A percentile compares a stretch with the other conserved stretches of the same genome.
Evolutionary conservation across 2,329 filamentous ascomycete genomes (phyloP).

Genomic region (Ceratocystis cacaofunesta): DNA sequence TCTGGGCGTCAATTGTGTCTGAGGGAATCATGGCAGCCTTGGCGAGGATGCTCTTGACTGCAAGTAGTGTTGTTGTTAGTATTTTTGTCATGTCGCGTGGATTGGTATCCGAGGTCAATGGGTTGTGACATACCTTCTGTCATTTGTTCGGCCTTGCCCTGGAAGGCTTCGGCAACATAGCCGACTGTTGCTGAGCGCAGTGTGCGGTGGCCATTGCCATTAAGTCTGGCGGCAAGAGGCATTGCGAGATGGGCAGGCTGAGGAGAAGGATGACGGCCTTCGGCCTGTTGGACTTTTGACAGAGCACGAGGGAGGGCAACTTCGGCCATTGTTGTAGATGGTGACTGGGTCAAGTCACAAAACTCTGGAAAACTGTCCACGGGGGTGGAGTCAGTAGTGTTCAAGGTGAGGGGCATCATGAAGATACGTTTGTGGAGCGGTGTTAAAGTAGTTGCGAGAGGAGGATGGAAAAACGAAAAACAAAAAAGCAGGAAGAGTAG

Average conservation of each 20-base stretch:
- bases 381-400: conserved; percentile 27
- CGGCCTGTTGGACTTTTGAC: conserved; percentile 5
- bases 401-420: conserved; percentile 27
- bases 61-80: conserved; percentile 6
- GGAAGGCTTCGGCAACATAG: conserved; percentile 87
- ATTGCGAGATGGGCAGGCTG: conserved; percentile 76
- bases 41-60: conserved; percentile 68
- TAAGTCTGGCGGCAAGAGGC: conserved; percentile 37
- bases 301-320: conserved; percentile 12
- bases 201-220: conserved; percentile 52
- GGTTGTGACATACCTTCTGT: conserved; percentile 44
- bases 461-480: neutral
- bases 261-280: conserved; percentile 46
- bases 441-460: neutral
- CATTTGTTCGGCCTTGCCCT: conserved; percentile 87
- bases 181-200: conserved; percentile 81
- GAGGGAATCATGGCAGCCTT: conserved; percentile 75
- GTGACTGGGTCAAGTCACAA: conserved; percentile 27
- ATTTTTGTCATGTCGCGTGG: neutral
- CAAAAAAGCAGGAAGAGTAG: neutral
- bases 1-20: conserved; percentile 69
- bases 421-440: conserved; percentile 16
- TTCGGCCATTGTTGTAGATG: conserved; percentile 16
- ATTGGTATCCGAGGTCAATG: neutral
- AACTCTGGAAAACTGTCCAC: conserved; percentile 34